These are phyloP conservation scores for Syzygium malaccense DNA, from an alignment of 441 rosid species.

Conservation along the genomic window DNA sequence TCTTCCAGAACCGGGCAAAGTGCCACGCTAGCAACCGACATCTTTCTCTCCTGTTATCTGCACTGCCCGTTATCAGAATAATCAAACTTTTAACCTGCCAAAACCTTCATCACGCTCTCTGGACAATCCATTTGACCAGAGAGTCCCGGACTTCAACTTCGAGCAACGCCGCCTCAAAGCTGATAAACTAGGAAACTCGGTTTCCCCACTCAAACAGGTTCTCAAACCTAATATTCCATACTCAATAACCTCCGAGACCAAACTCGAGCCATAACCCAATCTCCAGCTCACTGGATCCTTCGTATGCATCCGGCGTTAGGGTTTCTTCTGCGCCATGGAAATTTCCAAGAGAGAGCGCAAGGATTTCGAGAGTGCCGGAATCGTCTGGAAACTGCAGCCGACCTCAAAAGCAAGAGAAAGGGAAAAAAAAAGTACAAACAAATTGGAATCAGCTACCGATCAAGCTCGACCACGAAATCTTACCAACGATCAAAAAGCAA, in stretches of 20 bases:
- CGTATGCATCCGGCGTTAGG: neutral
- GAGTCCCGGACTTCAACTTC: neutral
- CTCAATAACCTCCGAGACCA: neutral
- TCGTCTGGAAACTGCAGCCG: neutral
- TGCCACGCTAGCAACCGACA: neutral
- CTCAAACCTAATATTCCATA: neutral
- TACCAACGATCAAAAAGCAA: neutral
- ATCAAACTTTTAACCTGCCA: neutral
- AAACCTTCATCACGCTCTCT: neutral
- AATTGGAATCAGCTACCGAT: neutral
- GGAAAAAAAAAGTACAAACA: neutral
- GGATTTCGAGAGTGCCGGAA: neutral
- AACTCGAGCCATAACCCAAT: neutral
- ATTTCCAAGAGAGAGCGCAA: neutral
- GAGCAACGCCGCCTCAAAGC: neutral
- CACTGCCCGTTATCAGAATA: neutral
- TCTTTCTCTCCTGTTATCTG: neutral
- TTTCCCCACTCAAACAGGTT: neutral
- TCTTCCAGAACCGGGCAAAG: conserved; percentile 1
- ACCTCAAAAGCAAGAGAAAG: neutral
- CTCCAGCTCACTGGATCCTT: neutral
- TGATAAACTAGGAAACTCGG: neutral
- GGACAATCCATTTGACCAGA: neutral
- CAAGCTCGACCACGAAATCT: neutral
- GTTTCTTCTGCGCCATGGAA: neutral